Base-by-base conservation (phyloP, 192 early-diverging fungal species). In the Piromyces sp. region DNA sequence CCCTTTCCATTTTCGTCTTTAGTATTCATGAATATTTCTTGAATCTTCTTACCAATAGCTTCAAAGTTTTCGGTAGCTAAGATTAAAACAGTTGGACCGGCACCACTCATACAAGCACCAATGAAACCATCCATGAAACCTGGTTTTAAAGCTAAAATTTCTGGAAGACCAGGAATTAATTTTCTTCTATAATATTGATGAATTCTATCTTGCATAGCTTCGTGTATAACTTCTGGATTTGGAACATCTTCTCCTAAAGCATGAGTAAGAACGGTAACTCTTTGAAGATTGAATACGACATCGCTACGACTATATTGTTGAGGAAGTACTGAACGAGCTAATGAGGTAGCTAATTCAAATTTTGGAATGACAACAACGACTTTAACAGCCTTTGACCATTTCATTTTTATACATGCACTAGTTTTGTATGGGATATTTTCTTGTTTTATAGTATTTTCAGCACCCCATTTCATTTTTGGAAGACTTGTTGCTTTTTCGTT, bases 121-220 rank as follows among this genome's bases (percentile, higher is more conserved):
- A 98, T 89, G 26, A 99, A 86, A 11, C 96, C 96, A 0, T 94
- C 94, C 30, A 91, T 86, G 30, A 90, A 91, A 81, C 90, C 90
- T 22, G 94, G 94, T 30, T 90, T 92, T 26, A 92, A 87, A 17
- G 88, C 82, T 30, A 99, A 87, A 86, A 98, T 94, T 83, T 96
- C 90, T 30, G 95, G 87, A 79, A 99, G 88, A 30, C 98, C 98
- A 14, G 98, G 98, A 42, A 99, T 93, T 85, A 99, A 88, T 84
- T 95, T 92, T 83, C 93, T 94, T 38, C 98, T 89, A 87, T 99
- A 97, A 12, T 93, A 93, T 87, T 99, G 98, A 86, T 99, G 98
- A n/a, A 98, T 87, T 84, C 91, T 90, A 88, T 99, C 98, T 82
- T 92, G 92, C 97, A 99, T 98, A 12, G 96, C 95, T 81, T 94